Percentiles rank a stretch among this genome's conserved stretches.
Conservation (phyloP, 2,329 filamentous ascomycete genomes). For the Fusarium goolgardi region DNA sequence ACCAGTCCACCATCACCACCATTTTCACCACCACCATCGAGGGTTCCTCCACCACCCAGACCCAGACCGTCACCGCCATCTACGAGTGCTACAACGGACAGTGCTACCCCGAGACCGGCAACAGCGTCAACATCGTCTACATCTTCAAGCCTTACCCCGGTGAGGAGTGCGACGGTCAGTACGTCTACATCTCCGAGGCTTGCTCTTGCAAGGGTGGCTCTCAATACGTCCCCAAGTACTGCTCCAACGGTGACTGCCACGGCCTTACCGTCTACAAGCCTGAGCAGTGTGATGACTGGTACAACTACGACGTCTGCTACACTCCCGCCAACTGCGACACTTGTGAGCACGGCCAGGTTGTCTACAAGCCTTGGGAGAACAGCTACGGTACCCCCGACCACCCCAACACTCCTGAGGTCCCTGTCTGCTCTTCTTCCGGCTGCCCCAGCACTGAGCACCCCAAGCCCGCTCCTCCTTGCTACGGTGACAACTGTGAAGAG, state of each 20-base stretch:
- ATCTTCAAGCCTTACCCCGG: conserved; percentile 40
- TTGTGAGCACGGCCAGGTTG: conserved; percentile 29
- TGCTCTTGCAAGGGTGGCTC: conserved; percentile 39
- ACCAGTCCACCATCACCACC: conserved; percentile 35
- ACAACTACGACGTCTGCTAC: conserved; percentile 32
- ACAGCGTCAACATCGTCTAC: conserved; percentile 19
- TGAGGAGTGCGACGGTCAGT: conserved; percentile 33
- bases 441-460: conserved; percentile 12
- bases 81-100: conserved; percentile 33
- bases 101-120: conserved; percentile 29
- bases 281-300: conserved; percentile 33
- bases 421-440: conserved; percentile 7
- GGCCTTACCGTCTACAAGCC: conserved; percentile 43
- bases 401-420: conserved; percentile 8
- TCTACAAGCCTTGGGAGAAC: conserved; percentile 45
- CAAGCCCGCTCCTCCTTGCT: neutral
- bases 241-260: conserved; percentile 31
- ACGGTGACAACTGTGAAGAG: neutral
- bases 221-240: conserved; percentile 39
- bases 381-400: conserved; percentile 19
- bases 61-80: conserved; percentile 38
- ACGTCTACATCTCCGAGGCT: conserved; percentile 35
- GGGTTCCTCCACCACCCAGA: conserved; percentile 22
- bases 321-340: conserved; percentile 24
- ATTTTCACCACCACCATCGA: conserved; percentile 34